Base-by-base conservation (phyloP, 2,329 filamentous ascomycete species). In the Diplodia sapinea region DNA sequence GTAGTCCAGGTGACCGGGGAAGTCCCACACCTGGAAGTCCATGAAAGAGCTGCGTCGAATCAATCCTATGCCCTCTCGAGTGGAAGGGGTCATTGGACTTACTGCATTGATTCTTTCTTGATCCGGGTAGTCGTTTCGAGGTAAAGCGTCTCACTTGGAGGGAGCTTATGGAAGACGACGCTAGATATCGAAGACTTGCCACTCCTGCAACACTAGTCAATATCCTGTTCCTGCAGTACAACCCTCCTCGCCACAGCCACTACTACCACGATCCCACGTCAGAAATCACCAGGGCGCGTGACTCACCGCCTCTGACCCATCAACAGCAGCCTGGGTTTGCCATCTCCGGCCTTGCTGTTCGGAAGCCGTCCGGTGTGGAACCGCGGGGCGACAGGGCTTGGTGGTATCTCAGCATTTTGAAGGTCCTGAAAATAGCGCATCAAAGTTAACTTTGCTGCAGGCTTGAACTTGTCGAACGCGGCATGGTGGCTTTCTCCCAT, bases 21-120 rank as follows among this genome's bases (percentile, higher is more conserved):
- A 94, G 77, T 99, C 95, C 92, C 94, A 97, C 57, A 97, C 92
- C 80, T 98, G 94, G 73, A 98, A 97, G 77, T 98, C 94, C 93
- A 98, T 97, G 78, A 99, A 98, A 3, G 95, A 98, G 73, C 93
- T 97, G 68, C n/a, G 36, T 3, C 23, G 38, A 15, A 26, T 66
- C 38, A 68, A 40, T 20, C n/a, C 43, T 8, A 11, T 8, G 9
- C 17, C 31, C 31, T 9, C 11, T 38, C 36, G 8, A 38, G 36
- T 38, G 9, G 11, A 38, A 51, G 26, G 17, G 36, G 29, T 23
- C 57, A 51, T 12, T 26, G 23, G 4, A 83, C 92, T 81, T 79
- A 97, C 94, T 95, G 92, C 85, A 98, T 94, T 3, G 91, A 92
- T 73, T 97, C 93, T 76, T 96, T 97, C 76, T 97, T 93, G 70